Percentiles rank a stretch among this genome's conserved stretches.
Conservation (phyloP, 139 green algal species). For the Pycnococcus provasolii region DNA sequence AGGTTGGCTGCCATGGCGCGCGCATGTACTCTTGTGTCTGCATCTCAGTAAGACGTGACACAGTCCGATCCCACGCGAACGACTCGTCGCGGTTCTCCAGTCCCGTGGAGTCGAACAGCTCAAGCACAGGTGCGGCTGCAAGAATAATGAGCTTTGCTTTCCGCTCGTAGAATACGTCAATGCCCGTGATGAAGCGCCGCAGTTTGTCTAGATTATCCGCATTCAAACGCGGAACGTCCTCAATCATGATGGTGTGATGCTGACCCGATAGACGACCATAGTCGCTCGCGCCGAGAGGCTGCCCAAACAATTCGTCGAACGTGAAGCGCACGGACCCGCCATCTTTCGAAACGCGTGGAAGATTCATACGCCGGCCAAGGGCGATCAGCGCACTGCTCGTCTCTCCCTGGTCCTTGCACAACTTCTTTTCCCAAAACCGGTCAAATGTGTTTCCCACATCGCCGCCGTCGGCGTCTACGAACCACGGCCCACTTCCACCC, state of each 20-base stretch:
- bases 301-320: slow-evolving; percentile 74
- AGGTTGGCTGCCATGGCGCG: slow-evolving; percentile 1
- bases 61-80: slow-evolving; percentile 78
- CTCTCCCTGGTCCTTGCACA: too few species aligned
- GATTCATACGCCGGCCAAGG: too few species aligned
- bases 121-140: slow-evolving; percentile 51
- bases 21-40: slow-evolving; percentile 23
- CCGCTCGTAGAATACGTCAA: slow-evolving; percentile 90
- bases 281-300: slow-evolving; percentile 56
- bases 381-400: too few species aligned
- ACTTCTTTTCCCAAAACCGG: too few species aligned
- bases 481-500: too few species aligned
- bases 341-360: slow-evolving; percentile 16
- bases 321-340: slow-evolving; percentile 50
- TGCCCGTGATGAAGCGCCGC: slow-evolving; percentile 80
- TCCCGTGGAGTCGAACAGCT: slow-evolving; percentile 67
- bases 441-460: too few species aligned
- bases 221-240: slow-evolving; percentile 61
- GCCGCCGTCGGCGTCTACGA: too few species aligned
- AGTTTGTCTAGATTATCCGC: slow-evolving; percentile 34
- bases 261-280: slow-evolving; percentile 54
- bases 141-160: slow-evolving; percentile 59
- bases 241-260: slow-evolving; percentile 68
- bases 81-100: slow-evolving; percentile 31
- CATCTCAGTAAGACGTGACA: slow-evolving; percentile 84